These are phyloP conservation scores for Penicillium oxalicum DNA, from an alignment of 2,329 filamentous ascomycete genomes.

Conservation along the genomic window DNA sequence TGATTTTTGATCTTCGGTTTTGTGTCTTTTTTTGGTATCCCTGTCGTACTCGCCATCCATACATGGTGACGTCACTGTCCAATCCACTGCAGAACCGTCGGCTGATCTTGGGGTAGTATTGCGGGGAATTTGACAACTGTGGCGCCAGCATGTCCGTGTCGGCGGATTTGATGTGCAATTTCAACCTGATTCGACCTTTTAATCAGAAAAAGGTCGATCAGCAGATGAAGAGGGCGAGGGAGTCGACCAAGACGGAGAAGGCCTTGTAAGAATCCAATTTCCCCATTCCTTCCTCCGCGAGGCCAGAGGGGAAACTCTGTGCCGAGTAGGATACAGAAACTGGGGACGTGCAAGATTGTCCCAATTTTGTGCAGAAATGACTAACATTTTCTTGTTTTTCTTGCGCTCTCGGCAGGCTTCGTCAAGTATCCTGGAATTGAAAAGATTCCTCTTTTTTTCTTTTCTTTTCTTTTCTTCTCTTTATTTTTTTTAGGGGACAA, in stretches of 20 bases:
- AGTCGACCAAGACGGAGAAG: slow-evolving; percentile 7
- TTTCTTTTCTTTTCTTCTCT: too few species aligned
- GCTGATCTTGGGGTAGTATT: slow-evolving; percentile 1
- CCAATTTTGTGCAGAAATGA: too few species aligned
- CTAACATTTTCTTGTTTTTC: too few species aligned
- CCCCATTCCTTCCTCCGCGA: background rate
- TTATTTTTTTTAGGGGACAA: too few species aligned
- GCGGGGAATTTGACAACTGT: slow-evolving; percentile 6
- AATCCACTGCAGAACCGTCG: background rate
- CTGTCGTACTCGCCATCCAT: too few species aligned
- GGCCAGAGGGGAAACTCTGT: too few species aligned
- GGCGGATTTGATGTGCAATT: slow-evolving; percentile 4
- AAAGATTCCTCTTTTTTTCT: too few species aligned
- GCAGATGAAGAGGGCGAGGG: slow-evolving; percentile 1
- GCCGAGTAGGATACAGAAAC: too few species aligned
- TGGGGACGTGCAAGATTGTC: too few species aligned
- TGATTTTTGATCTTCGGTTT: too few species aligned
- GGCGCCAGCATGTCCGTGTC: slow-evolving; percentile 6
- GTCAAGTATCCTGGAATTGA: slow-evolving; percentile 8
- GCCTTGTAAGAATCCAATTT: slow-evolving; percentile 4
- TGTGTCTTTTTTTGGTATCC: too few species aligned
- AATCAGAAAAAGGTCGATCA: background rate
- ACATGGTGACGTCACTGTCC: too few species aligned
- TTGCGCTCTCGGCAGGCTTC: background rate
- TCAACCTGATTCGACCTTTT: slow-evolving; percentile 1